Evolutionary conservation across 495 filamentous ascomycete genomes (phyloP), one percentile per base, ranked within the genome.

Genomic region (Xanthoparmelia taractica): DNA sequence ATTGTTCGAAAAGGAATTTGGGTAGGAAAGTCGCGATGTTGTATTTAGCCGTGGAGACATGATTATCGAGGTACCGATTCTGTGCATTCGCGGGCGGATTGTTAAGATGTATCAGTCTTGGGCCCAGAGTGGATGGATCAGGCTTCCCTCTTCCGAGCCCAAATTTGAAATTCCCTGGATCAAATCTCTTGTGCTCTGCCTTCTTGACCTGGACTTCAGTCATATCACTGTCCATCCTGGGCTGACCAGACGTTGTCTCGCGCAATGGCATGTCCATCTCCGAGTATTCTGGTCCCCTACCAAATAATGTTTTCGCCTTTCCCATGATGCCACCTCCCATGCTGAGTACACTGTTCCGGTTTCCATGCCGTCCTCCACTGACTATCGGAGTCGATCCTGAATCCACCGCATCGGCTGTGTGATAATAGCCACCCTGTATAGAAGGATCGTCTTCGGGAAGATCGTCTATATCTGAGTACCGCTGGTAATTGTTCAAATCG

Each of bases 1-100:
- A 99, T 75, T 99, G 95, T 71, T 99, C 95, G 75, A 92, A 95
- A 27, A 99, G 79, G 78, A 99, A 99, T 75, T 99, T 99, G 56
- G 94, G 93, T 34, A 97, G 70, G 74, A 97, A 97, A n/a, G 91
- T 96, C 58, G 89, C 80, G 70, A 92, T 69, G 73, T 97, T 99
- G 82, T 99, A 99, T 73, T 99, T 99, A 67, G 95, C 87, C 4
- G 95, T 99, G 10, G 93, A 97, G 54, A 99, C 87, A 72, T 97
- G 90, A 72, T 99, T 99, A 80, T 93, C 88, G 63, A 92, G 82
- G 75, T 92, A 97, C 71, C 91, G 94, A 78, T 92, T 91, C 59
- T 76, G 79, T 34, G 85, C 78, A 73, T 99, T 99, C 27, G 93
- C 93, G 7, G 93, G 92, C 12, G 93, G 91, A 72, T 99, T 97